Base-by-base conservation (phyloP, 2,329 filamentous ascomycete genomes). In the Cordyceps farinosa region DNA sequence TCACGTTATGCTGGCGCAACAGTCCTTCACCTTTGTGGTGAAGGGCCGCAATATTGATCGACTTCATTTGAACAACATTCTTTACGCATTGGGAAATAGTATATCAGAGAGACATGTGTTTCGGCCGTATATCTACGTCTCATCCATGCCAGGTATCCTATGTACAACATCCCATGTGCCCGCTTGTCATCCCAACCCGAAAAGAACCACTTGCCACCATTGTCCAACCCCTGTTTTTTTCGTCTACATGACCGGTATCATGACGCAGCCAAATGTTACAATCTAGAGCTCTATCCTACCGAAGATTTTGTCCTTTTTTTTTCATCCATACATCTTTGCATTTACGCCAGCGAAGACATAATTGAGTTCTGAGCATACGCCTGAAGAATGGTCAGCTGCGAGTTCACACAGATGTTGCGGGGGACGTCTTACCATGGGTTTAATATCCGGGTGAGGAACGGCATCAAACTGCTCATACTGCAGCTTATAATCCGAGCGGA, bases 381-480 rank as follows among this genome's bases (percentile, higher is more conserved):
- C 90, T 91, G 65, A 27, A 13, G 57, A 38, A 76, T 68, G 75
- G 71, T 69, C 63, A 68, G 63, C 22, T 40, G 32, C 32, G 32
- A 8, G 27, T 40, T 55, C 36, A 22, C 5, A 42, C 1, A 13
- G 32, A 27, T 44, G 5, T 9, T 54, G 10, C 6, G 13, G 10
- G 17, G 8, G 22, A 11, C 47, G 48, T 30, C 78, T 76, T 75
- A 87, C 88, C 89, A 99, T 99, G 15, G 95, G 94, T 76, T 90
- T 92, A 75, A 99, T 95, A 71, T 96, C 86, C 13, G 95, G 95
- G 81, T 99, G 95, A 66, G 93, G 93, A 61, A 99, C 95, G 8
- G 95, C 95, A 70, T 98, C 93, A 70, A 99, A 99, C 74, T 97
- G 89, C 75, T 95, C 86, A 79, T 91, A 99, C 44, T 91, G 81